Percentiles rank a stretch among this genome's conserved stretches.
These are phyloP conservation scores for Mortierella sp. DNA, from an alignment of 371 early-diverging fungal species.

Conservation along the genomic window DNA sequence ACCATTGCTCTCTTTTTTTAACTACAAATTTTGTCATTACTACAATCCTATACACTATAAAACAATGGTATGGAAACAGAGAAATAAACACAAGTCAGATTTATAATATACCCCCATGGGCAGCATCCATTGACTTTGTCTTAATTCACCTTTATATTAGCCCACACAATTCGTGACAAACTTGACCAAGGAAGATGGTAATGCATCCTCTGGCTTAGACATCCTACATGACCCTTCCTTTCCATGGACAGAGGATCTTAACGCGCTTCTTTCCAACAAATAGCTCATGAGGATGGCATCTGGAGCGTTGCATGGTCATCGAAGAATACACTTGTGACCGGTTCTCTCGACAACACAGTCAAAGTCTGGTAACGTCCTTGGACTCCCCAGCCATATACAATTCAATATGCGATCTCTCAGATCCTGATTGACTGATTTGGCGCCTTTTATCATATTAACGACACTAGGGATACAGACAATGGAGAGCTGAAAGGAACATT, in stretches of 20 bases:
- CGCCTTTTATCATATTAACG: not conserved
- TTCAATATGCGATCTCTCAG: no score
- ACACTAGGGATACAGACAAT: conserved; percentile 75
- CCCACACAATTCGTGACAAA: conserved; percentile 73
- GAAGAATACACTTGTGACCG: conserved; percentile 76
- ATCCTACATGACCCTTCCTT: not conserved
- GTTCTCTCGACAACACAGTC: conserved; percentile 81
- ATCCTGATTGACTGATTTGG: no score
- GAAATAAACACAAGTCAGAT: not conserved
- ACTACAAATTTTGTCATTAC: not conserved
- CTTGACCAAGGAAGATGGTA: conserved; percentile 69
- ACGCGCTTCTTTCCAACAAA: not conserved
- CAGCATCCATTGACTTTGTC: not conserved
- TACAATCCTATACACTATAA: not conserved
- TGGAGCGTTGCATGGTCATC: conserved; percentile 86
- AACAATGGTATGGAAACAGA: conserved; percentile 6
- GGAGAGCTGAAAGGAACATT: conserved; percentile 69
- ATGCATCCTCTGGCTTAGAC: not conserved
- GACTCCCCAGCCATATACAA: not conserved
- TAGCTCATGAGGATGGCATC: conserved; percentile 87
- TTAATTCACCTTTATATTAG: conserved; percentile 42
- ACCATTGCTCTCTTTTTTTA: not conserved
- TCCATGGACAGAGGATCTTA: not conserved
- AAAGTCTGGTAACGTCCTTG: conserved; percentile 76
- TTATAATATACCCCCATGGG: not conserved